Conservation (phyloP, 805 yeast species). For the Brettanomyces anomalus region DNA sequence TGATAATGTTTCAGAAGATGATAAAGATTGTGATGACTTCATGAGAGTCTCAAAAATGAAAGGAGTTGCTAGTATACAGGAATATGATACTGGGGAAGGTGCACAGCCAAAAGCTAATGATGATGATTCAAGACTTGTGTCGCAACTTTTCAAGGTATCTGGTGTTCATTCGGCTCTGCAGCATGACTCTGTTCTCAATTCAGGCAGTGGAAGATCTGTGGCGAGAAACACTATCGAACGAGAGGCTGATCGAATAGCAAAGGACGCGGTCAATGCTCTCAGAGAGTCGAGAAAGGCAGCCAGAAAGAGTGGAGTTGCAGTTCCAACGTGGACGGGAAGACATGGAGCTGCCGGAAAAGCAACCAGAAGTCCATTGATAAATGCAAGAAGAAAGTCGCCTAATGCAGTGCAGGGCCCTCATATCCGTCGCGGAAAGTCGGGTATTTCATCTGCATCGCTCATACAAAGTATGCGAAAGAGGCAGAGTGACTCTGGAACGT, state of each 20-base stretch:
- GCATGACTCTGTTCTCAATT: constrained; percentile 69
- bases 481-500: constrained; percentile 15
- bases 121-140: constrained; percentile 62
- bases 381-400: background rate
- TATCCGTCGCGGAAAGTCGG: background rate
- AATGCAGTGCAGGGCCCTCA: background rate
- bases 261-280: constrained; percentile 54
- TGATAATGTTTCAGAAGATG: constrained; percentile 17
- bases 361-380: background rate
- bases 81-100: constrained; percentile 45
- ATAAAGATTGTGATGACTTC: constrained; percentile 76
- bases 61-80: constrained; percentile 70
- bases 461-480: constrained; percentile 38
- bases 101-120: constrained; percentile 25
- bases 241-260: constrained; percentile 54
- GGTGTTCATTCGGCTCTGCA: constrained; percentile 68
- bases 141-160: constrained; percentile 53
- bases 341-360: constrained; percentile 74
- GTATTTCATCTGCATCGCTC: constrained; percentile 40
- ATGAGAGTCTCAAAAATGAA: constrained; percentile 49
- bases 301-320: constrained; percentile 46
- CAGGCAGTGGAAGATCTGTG: constrained; percentile 3
- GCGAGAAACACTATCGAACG: constrained; percentile 43
- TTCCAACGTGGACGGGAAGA: constrained; percentile 95
- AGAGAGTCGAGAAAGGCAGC: constrained; percentile 52